phyloP scores from a whole-genome alignment of 257 asterid genomes.

The Fraxinus excelsior region DNA sequence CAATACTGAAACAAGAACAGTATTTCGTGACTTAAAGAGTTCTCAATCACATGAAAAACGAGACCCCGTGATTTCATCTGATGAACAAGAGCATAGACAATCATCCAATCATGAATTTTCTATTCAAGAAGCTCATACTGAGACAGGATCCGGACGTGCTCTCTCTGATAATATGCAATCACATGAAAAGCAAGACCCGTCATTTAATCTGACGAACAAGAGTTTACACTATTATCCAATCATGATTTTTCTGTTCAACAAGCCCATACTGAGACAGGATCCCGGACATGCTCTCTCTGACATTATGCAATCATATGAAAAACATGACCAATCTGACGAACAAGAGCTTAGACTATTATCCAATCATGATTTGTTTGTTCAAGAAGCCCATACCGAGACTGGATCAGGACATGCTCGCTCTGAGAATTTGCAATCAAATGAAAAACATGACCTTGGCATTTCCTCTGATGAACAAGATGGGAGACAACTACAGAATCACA shows the following conservation, averaged over 20 bases:
- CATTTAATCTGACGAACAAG: no score
- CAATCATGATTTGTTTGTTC: neutral
- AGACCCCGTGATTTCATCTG: neutral
- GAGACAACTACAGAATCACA: neutral
- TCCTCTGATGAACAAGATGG: conserved; percentile 27
- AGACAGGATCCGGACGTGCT: neutral
- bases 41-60: conserved; percentile 10
- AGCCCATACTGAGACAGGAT: no score
- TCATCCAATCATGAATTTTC: neutral
- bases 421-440: conserved; percentile 19
- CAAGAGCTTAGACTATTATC: conserved; percentile 15
- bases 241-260: no score
- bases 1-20: conserved; percentile 19
- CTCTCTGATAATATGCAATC: conserved; percentile 17
- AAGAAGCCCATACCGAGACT: conserved; percentile 10
- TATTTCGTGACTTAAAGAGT: conserved; percentile 18
- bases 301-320: no score
- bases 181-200: no score
- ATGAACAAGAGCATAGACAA: conserved; percentile 22
- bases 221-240: no score
- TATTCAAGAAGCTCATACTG: conserved; percentile 9
- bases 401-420: neutral
- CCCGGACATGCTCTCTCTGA: no score
- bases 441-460: neutral
- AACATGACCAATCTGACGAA: conserved; percentile 18